These are phyloP conservation scores for Discostella pseudostelligera DNA, from an alignment of 108 stramenopile genomes.

Conservation along the genomic window DNA sequence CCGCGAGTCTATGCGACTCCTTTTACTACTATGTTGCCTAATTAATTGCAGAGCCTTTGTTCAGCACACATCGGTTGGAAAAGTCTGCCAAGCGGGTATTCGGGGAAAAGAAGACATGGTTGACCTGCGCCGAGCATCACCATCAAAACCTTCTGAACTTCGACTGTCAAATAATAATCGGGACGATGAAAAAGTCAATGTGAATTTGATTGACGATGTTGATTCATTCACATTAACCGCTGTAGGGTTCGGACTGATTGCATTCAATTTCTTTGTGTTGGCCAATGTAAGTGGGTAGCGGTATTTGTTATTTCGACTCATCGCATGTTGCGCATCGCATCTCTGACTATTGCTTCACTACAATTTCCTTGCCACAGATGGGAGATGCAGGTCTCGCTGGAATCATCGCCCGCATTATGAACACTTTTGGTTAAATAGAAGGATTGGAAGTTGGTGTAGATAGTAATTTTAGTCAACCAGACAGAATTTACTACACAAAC, in stretches of 20 bases:
- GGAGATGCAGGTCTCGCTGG: conserved; percentile 83
- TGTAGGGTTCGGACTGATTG: conserved; percentile 81
- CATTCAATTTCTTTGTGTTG: conserved; percentile 82
- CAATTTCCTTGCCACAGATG: conserved; percentile 30
- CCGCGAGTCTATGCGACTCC: conserved; percentile 2
- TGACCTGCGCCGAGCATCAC: background rate
- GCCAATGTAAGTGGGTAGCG: conserved; percentile 58
- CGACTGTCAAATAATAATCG: background rate
- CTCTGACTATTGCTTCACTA: background rate
- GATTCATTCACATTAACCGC: conserved; percentile 75
- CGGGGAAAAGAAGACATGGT: background rate
- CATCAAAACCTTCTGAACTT: background rate
- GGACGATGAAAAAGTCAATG: conserved; percentile 56
- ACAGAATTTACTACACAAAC: background rate
- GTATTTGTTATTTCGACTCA: too few species aligned
- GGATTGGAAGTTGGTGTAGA: background rate
- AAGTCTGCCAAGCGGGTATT: background rate
- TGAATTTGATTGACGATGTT: conserved; percentile 61
- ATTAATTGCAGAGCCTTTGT: conserved; percentile 2
- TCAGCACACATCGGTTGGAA: background rate
- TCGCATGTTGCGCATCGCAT: background rate
- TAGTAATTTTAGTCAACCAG: background rate
- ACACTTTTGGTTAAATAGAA: conserved; percentile 39
- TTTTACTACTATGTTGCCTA: conserved; percentile 1
- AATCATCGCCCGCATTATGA: conserved; percentile 73